Evolutionary conservation across 768 basidiomycete genomes (phyloP), one percentile per base, ranked within the genome.

Genomic region (Trametes cubensis): DNA sequence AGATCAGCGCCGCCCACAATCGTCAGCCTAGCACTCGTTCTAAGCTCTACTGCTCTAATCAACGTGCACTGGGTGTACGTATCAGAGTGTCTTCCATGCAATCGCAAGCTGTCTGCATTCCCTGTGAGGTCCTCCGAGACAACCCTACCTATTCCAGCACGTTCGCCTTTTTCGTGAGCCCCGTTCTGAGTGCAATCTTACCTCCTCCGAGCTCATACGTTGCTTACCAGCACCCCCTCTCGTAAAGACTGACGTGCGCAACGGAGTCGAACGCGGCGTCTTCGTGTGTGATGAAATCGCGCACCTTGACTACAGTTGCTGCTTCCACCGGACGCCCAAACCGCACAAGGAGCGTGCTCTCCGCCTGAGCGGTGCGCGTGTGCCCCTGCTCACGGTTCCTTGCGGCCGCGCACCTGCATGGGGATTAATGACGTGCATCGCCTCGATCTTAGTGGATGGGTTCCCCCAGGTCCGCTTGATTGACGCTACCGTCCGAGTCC

Each of bases 211-310:
- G 34, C 34, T 11, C 10, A 10, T 34, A 34, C 6, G 6, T 34
- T 34, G 34, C 34, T 34, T 34, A 34, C 34, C 34, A 34, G 34
- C 34, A 34, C 10, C 10, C 34, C 34, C 34, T 34, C 34, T 34
- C 34, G 34, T 34, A 34, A 34, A 34, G 6, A 5, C 34, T 34
- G 34, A 34, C 34, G 34, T 34, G 34, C 6, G 10, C 34, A 11
- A 10, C 28, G 30, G 26, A 34, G 15, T 59, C 44, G 28, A 13
- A 58, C 21, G 34, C 51, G 47, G 17, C 54, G 46, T 28, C 60
- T 61, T 61, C 62, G 25, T 34, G 62, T 58, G 53, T 63, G 62
- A 63, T 63, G 57, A 47, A 42, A 63, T 63, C 62, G 62, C 21
- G 18, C 57, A 44, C 47, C 62, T 42, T 63, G 54, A 63, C 62